Conservation (phyloP, 2,329 filamentous ascomycete species). For the Phaeoacremonium minimum region DNA sequence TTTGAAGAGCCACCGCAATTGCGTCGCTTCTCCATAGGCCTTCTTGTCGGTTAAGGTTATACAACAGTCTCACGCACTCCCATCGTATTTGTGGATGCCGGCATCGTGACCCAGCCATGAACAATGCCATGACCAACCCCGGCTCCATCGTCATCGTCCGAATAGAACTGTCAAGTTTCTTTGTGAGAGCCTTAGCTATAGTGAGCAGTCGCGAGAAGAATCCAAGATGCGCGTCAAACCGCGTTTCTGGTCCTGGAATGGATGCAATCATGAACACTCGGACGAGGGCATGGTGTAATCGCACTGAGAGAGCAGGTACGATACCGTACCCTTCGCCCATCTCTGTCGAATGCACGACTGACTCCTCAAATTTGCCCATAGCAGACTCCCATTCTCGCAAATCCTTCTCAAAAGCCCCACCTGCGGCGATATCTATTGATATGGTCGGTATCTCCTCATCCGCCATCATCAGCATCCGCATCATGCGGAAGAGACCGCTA, state of each 20-base stretch:
- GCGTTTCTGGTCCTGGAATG: constrained; percentile 16
- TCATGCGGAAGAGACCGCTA: constrained; percentile 9
- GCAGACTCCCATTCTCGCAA: background rate
- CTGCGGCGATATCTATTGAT: background rate
- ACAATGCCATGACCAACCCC: constrained; percentile 23
- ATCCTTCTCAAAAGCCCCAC: no score
- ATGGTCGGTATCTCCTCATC: background rate
- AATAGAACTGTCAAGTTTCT: constrained; percentile 2
- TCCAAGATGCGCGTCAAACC: constrained; percentile 21
- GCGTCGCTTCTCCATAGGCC: constrained; percentile 26
- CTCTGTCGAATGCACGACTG: background rate
- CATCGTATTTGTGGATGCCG: constrained; percentile 22
- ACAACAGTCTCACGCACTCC: constrained; percentile 17
- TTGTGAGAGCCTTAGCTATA: constrained; percentile 9
- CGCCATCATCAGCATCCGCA: constrained; percentile 8
- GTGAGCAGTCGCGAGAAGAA: constrained; percentile 21
- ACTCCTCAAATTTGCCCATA: background rate
- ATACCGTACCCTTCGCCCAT: background rate
- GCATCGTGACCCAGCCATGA: constrained; percentile 19
- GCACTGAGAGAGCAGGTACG: constrained; percentile 8
- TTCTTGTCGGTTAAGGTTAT: constrained; percentile 21
- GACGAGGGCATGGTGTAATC: constrained; percentile 22
- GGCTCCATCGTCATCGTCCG: constrained; percentile 19
- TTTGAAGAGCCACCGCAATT: constrained; percentile 18
- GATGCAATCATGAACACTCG: constrained; percentile 12